Evolutionary conservation across 768 basidiomycete genomes (phyloP), one percentile per base, ranked within the genome.

Genomic region (Coprinopsis cinerea): DNA sequence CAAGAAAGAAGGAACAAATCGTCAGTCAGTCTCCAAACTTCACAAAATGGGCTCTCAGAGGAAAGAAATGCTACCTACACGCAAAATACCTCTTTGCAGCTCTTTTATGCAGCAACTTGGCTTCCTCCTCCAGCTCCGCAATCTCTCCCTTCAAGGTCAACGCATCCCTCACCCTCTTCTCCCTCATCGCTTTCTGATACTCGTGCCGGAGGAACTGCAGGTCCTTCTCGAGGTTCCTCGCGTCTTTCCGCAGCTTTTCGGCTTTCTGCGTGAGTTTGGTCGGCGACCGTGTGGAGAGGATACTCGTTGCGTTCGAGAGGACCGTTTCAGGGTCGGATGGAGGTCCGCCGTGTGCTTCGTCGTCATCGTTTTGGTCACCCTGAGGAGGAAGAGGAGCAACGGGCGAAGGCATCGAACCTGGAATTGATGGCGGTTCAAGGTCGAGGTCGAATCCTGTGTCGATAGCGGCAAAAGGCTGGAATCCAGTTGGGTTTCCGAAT

Each of bases 1-100:
- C n/a, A n/a, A n/a, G n/a, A n/a, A n/a, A n/a, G n/a, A n/a, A n/a
- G n/a, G n/a, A n/a, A n/a, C n/a, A n/a, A n/a, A n/a, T n/a, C n/a
- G n/a, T n/a, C n/a, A n/a, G n/a, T n/a, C n/a, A n/a, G n/a, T n/a
- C n/a, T n/a, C n/a, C n/a, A n/a, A n/a, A n/a, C n/a, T n/a, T n/a
- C n/a, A n/a, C n/a, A n/a, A n/a, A n/a, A n/a, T n/a, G n/a, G n/a
- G n/a, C n/a, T n/a, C n/a, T n/a, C n/a, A n/a, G n/a, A n/a, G n/a
- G n/a, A n/a, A 44, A 18, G 22, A 11, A 25, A 43, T n/a, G 46
- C 6, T 20, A 55, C 71, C 55, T 48, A 77, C 77, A 71, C 37
- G 63, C 66, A 53, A 67, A 74, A 52, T 71, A 75, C 32, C 76
- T 64, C 49, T 66, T 67, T 22, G 70, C 74, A 18, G 78, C 78